Evolutionary conservation across 2,329 filamentous ascomycete species (phyloP).

Genomic region (Aspergillus floridensis): DNA sequence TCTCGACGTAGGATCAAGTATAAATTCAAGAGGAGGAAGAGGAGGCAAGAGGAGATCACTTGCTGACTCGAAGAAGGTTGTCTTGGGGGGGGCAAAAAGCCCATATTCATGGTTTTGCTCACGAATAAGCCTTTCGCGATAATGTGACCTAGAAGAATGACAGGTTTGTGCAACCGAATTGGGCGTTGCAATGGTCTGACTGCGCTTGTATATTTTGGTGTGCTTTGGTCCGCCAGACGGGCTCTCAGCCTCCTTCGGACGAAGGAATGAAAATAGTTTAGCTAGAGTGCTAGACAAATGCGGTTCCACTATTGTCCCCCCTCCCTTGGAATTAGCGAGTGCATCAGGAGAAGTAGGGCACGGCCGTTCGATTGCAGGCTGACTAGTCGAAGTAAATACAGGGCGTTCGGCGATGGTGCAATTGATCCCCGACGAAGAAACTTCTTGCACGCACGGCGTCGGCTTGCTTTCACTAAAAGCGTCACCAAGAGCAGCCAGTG

Average conservation of each 20-base stretch:
- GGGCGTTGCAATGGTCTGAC: constrained; percentile 63
- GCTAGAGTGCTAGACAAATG: constrained; percentile 54
- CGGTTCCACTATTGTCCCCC: constrained; percentile 17
- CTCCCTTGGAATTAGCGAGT: not conserved
- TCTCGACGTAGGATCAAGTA: constrained; percentile 77
- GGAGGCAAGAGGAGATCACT: constrained; percentile 90
- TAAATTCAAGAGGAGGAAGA: constrained; percentile 74
- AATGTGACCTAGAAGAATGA: constrained; percentile 2
- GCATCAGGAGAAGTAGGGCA: constrained; percentile 9
- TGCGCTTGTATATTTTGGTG: constrained; percentile 69
- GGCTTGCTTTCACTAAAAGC: constrained; percentile 2
- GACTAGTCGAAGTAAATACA: not conserved
- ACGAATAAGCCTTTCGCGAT: constrained; percentile 39
- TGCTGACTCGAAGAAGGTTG: constrained; percentile 92
- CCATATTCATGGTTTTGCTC: constrained; percentile 52
- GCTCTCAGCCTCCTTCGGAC: constrained; percentile 53
- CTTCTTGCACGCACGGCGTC: constrained; percentile 6
- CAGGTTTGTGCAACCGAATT: constrained; percentile 16
- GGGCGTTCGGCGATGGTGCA: not conserved
- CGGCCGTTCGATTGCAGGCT: constrained; percentile 19
- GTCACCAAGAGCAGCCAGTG: constrained; percentile 23
- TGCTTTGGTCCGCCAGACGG: constrained; percentile 44
- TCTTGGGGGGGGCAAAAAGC: constrained; percentile 74
- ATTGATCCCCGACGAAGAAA: not conserved
- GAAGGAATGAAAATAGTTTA: constrained; percentile 72